Evolutionary conservation across 2,329 filamentous ascomycete species (phyloP).

Genomic region (Fusarium multiceps): DNA sequence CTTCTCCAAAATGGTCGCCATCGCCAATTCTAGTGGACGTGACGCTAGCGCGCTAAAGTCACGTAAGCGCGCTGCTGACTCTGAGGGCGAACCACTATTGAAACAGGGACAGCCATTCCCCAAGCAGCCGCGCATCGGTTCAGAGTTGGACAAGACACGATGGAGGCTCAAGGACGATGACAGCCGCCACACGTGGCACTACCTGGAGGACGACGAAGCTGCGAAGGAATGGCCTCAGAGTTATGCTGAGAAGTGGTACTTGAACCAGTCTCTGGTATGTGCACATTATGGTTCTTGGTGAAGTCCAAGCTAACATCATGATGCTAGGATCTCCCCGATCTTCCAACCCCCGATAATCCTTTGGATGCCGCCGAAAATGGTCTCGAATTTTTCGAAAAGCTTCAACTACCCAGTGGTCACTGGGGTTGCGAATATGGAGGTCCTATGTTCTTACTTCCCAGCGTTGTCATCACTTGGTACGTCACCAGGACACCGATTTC

Average conservation of each 20-base stretch:
- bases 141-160: conserved; percentile 79
- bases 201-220: conserved; percentile 79
- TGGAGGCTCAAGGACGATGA: conserved; percentile 88
- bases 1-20: conserved; percentile 43
- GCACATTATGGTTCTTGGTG: no score
- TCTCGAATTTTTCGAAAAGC: conserved; percentile 85
- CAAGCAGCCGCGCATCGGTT: conserved; percentile 61
- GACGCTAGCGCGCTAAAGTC: conserved; percentile 49
- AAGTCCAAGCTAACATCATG: conserved; percentile 16
- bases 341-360: conserved; percentile 77
- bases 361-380: conserved; percentile 85
- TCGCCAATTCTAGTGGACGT: conserved; percentile 44
- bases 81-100: conserved; percentile 45
- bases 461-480: conserved; percentile 87
- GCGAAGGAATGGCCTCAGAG: conserved; percentile 84
- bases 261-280: conserved; percentile 82
- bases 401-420: conserved; percentile 89
- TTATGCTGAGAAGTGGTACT: conserved; percentile 86
- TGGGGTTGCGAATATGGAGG: conserved; percentile 99
- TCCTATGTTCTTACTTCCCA: conserved; percentile 93
- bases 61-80: conserved; percentile 58
- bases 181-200: conserved; percentile 94
- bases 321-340: conserved; percentile 75
- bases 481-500: conserved; percentile 89
- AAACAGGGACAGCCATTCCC: conserved; percentile 50